Conservation (phyloP, 2,329 filamentous ascomycete species). For the Cordyceps cateniannulata region DNA sequence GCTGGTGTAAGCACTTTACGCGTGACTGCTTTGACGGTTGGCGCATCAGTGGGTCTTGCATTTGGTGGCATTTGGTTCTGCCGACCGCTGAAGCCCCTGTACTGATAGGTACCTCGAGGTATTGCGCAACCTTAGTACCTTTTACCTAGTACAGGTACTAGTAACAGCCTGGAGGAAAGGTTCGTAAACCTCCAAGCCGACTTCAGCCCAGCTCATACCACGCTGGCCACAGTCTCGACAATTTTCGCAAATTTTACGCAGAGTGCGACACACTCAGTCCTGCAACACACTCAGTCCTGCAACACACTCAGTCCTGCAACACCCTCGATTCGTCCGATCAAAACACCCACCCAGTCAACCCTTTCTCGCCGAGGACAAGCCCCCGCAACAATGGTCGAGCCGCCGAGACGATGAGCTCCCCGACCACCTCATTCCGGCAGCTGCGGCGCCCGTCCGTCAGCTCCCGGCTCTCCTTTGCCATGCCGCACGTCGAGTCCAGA, state of each 20-base stretch:
- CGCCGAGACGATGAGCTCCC: conserved; percentile 33
- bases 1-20: conserved; percentile 13
- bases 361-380: neutral
- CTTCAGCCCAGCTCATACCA: neutral
- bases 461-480: conserved; percentile 61
- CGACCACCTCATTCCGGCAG: conserved; percentile 26
- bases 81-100: conserved; percentile 14
- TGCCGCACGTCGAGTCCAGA: conserved; percentile 59
- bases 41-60: neutral
- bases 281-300: neutral
- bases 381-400: conserved; percentile 26
- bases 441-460: conserved; percentile 49
- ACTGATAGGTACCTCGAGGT: no score
- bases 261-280: neutral
- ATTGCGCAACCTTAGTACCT: conserved; percentile 8
- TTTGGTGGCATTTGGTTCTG: neutral
- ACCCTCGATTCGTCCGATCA: neutral
- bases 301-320: neutral
- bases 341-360: neutral
- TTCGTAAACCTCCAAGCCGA: neutral
- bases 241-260: neutral
- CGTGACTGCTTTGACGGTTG: neutral
- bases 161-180: no score
- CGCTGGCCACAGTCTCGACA: neutral
- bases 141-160: no score